Conservation (phyloP, 768 basidiomycete species). For the Royoungia palumana region DNA sequence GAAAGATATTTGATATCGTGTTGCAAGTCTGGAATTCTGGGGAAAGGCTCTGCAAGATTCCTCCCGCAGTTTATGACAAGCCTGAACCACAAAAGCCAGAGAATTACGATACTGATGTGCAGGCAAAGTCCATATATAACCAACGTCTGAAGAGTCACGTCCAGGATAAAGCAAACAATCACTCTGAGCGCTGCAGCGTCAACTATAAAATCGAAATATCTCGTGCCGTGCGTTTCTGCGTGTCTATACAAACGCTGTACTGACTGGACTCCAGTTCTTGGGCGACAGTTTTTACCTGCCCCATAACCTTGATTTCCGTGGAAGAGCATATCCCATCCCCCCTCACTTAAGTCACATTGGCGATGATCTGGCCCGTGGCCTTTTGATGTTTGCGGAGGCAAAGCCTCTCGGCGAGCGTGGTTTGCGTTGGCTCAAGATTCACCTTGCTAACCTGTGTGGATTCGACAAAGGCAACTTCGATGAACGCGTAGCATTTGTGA, state of each 20-base stretch:
- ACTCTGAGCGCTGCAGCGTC: slow-evolving; percentile 87
- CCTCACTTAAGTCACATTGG: slow-evolving; percentile 95
- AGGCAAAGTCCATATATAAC: slow-evolving; percentile 53
- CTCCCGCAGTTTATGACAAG: slow-evolving; percentile 63
- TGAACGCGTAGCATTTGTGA: slow-evolving; percentile 80
- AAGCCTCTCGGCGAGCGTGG: slow-evolving; percentile 82
- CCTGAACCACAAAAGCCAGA: slow-evolving; percentile 55
- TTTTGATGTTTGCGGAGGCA: slow-evolving; percentile 77
- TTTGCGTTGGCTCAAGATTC: slow-evolving; percentile 92
- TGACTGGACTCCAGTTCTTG: slow-evolving; percentile 56
- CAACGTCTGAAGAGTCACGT: slow-evolving; percentile 52
- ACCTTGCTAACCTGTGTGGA: slow-evolving; percentile 88
- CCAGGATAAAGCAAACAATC: slow-evolving; percentile 71
- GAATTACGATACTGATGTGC: slow-evolving; percentile 48
- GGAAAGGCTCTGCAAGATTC: slow-evolving; percentile 77
- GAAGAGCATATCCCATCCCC: slow-evolving; percentile 94
- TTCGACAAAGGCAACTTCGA: slow-evolving; percentile 94
- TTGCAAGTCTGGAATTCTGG: slow-evolving; percentile 86
- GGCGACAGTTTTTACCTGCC: slow-evolving; percentile 88
- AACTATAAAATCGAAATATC: slow-evolving; percentile 99
- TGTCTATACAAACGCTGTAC: neutral
- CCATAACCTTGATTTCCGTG: slow-evolving; percentile 97
- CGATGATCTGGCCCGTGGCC: slow-evolving; percentile 86
- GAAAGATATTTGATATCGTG: slow-evolving; percentile 69
- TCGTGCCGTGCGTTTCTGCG: slow-evolving; percentile 59